Percentiles rank a stretch among this genome's conserved stretches.
These are phyloP conservation scores for Fusarium sp. DNA, from an alignment of 2,329 filamentous ascomycete species.

Conservation along the genomic window DNA sequence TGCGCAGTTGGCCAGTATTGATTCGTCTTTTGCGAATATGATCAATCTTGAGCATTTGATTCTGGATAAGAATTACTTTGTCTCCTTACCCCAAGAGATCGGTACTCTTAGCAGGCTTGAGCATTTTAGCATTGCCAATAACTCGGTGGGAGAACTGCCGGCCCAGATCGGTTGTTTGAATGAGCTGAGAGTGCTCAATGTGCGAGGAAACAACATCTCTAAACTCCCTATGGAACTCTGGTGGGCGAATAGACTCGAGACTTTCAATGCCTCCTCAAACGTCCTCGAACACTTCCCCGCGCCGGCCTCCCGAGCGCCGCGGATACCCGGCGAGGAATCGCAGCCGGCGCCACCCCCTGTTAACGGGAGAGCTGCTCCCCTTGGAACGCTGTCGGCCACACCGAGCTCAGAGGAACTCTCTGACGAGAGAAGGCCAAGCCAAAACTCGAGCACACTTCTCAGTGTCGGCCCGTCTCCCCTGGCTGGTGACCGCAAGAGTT, in stretches of 20 bases:
- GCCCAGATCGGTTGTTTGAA: slow-evolving; percentile 87
- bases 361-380: slow-evolving; percentile 55
- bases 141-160: slow-evolving; percentile 85
- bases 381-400: slow-evolving; percentile 62
- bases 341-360: slow-evolving; percentile 47
- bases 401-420: slow-evolving; percentile 82
- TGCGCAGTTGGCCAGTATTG: slow-evolving; percentile 89
- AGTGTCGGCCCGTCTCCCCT: slow-evolving; percentile 81
- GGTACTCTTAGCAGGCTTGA: slow-evolving; percentile 86
- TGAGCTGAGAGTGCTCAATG: slow-evolving; percentile 86
- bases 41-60: slow-evolving; percentile 87
- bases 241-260: slow-evolving; percentile 91
- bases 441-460: slow-evolving; percentile 80
- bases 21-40: slow-evolving; percentile 88
- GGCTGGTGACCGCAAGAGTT: slow-evolving; percentile 78
- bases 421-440: slow-evolving; percentile 81
- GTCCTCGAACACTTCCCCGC: slow-evolving; percentile 92
- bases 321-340: slow-evolving; percentile 64
- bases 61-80: slow-evolving; percentile 95
- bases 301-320: slow-evolving; percentile 76
- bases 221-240: slow-evolving; percentile 93
- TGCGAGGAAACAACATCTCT: slow-evolving; percentile 92
- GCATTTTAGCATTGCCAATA: slow-evolving; percentile 93
- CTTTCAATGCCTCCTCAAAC: slow-evolving; percentile 94
- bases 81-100: slow-evolving; percentile 86